Conservation (phyloP, 352 stramenopile species). For the Phytophthora constricta region DNA sequence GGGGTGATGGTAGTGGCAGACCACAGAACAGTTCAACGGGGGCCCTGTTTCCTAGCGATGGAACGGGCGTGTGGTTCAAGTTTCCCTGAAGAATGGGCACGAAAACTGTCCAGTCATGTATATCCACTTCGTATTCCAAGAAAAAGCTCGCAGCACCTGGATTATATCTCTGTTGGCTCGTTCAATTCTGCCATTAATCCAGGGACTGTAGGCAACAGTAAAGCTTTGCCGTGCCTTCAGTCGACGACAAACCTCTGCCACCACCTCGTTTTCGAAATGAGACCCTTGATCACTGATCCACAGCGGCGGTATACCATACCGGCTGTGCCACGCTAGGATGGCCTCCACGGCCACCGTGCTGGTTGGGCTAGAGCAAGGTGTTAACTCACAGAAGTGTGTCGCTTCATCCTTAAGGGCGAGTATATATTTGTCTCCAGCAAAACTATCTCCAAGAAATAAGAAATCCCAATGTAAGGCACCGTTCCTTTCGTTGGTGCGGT, state of each 20-base stretch:
- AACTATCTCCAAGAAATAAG: constrained; percentile 8
- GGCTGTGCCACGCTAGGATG: constrained; percentile 4
- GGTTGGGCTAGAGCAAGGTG: background rate
- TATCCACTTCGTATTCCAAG: background rate
- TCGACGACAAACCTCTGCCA: background rate
- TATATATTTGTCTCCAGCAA: constrained; percentile 16
- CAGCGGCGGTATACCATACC: constrained; percentile 12
- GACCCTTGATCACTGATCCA: constrained; percentile 29
- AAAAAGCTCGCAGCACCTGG: background rate
- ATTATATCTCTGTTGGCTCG: background rate
- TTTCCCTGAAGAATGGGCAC: background rate
- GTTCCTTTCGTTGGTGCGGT: constrained; percentile 20
- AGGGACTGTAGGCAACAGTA: background rate
- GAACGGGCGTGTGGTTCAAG: background rate
- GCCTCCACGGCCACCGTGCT: constrained; percentile 3
- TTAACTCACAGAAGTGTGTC: constrained; percentile 10
- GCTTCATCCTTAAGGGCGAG: constrained; percentile 24
- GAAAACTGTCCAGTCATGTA: background rate
- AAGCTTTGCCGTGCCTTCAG: constrained; percentile 23
- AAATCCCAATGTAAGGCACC: constrained; percentile 19
- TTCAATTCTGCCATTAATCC: background rate
- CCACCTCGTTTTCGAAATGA: constrained; percentile 35
- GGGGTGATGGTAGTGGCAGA: background rate
- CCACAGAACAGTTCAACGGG: background rate
- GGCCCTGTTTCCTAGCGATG: background rate